Conservation (phyloP, 805 yeast genomes). For the Metschnikowia proteae region DNA sequence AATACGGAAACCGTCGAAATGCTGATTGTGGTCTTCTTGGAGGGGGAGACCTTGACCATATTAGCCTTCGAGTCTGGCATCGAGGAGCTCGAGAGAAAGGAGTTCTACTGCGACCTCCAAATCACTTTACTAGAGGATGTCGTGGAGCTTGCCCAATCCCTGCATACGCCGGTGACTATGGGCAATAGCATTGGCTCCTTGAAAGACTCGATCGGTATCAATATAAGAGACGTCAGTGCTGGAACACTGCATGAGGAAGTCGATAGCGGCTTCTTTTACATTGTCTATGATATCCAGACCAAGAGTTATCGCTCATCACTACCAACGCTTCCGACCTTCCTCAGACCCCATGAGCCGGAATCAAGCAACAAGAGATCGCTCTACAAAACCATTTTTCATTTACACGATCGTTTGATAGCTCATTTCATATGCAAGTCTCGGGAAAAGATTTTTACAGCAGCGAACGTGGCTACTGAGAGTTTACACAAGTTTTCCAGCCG, state of each 20-base stretch:
- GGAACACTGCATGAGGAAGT: slow-evolving; percentile 12
- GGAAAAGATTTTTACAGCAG: slow-evolving; percentile 21
- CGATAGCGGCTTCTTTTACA: slow-evolving; percentile 37
- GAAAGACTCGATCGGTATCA: slow-evolving; percentile 20
- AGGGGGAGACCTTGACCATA: slow-evolving; percentile 21
- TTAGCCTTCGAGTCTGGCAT: slow-evolving; percentile 30
- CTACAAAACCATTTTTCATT: slow-evolving; percentile 21
- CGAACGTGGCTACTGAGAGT: slow-evolving; percentile 27
- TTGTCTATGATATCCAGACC: slow-evolving; percentile 27
- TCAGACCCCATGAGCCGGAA: background rate
- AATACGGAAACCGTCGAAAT: slow-evolving; percentile 20
- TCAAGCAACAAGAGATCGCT: background rate
- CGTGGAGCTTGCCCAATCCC: slow-evolving; percentile 1
- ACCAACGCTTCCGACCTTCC: slow-evolving; percentile 28
- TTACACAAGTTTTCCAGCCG: slow-evolving; percentile 40
- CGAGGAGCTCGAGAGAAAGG: slow-evolving; percentile 19
- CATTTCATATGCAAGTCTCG: slow-evolving; percentile 27
- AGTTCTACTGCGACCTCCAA: slow-evolving; percentile 24
- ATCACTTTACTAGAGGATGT: slow-evolving; percentile 22
- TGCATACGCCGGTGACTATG: slow-evolving; percentile 19
- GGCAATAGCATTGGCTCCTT: slow-evolving; percentile 31
- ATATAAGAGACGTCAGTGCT: slow-evolving; percentile 5
- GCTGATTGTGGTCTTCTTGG: slow-evolving; percentile 29
- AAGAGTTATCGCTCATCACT: slow-evolving; percentile 32
- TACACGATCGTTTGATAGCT: slow-evolving; percentile 37